These are phyloP conservation scores for Arthrobotrys musiformis DNA, from an alignment of 2,329 filamentous ascomycete species.

Conservation along the genomic window DNA sequence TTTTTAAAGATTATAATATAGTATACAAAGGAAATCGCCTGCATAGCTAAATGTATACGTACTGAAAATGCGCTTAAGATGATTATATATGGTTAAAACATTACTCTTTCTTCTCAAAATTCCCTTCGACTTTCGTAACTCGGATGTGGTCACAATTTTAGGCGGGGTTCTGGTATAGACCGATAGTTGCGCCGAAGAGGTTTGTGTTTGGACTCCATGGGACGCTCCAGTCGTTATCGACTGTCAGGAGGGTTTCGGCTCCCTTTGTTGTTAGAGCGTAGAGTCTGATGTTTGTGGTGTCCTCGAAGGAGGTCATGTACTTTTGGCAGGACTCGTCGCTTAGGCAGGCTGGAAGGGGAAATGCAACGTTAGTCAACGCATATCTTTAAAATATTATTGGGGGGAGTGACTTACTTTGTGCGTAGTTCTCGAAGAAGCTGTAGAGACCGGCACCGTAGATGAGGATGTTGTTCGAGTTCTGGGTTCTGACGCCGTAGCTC, in stretches of 20 bases:
- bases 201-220: constrained; percentile 25
- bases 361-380: constrained; percentile 22
- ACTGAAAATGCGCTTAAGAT: too few species aligned
- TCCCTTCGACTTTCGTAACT: neutral
- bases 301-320: constrained; percentile 43
- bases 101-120: neutral
- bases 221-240: constrained; percentile 26
- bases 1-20: neutral
- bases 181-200: constrained; percentile 19
- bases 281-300: constrained; percentile 31
- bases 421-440: constrained; percentile 61
- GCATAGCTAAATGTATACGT: neutral
- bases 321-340: constrained; percentile 36
- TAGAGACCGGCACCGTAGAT: constrained; percentile 62
- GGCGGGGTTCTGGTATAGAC: constrained; percentile 17
- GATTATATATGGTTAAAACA: too few species aligned
- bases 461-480: constrained; percentile 58
- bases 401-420: constrained; percentile 26
- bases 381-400: neutral
- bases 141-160: neutral
- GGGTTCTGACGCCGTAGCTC: constrained; percentile 60
- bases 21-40: constrained; percentile 10
- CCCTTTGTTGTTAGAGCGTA: constrained; percentile 42
- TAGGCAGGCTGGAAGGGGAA: constrained; percentile 46
- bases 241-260: constrained; percentile 25